Base-by-base conservation (phyloP, 73 alveolate species). In the Tetrahymena borealis region DNA sequence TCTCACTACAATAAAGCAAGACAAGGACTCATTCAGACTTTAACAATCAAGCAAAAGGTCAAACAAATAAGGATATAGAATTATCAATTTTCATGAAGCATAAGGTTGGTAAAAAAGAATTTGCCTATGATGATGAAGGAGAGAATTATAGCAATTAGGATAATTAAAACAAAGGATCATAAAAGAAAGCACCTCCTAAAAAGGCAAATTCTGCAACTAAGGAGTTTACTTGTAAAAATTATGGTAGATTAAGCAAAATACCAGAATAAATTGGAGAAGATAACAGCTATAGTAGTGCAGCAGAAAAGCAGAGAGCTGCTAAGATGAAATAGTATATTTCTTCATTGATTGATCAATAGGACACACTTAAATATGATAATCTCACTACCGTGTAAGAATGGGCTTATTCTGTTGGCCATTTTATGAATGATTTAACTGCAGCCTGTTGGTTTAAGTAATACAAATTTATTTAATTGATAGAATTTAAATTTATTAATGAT, bases 371-470 rank as follows among this genome's bases (percentile, higher is more conserved):
- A 33, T 94, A 78, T 35, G 97, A 94, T 42, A 90, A 94, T 32
- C 77, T 94, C 4, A 93, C 94, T 33, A 93, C 96, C 20, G 33
- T 93, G 11, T 93, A 94, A 78, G 90, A 91, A 91, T 94, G 97
- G 96, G 96, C 93, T 3, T 94, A 91, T 92, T 91, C 96, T 37
- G 94, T 94, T 40, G 97, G 97, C 18, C 97, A 95, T 91, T 79
- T 95, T 60, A 39, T 95, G 31, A 95, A 95, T 36, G 97, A 95
- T 94, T 91, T 95, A 38, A 37, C 92, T 18, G 97, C 96, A 13
- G 96, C 97, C 28, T 94, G 94, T 38, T 95, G 96, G 94, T 95
- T 95, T 37, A 95, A 95, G 94, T 95, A 95, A 39, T 33, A 12
- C 3, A n/a, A n/a, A 33, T 11, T 11, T 60, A 16, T 40, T 38